phyloP scores from a whole-genome alignment of 306 rosid species.

The Clitoria ternatea region DNA sequence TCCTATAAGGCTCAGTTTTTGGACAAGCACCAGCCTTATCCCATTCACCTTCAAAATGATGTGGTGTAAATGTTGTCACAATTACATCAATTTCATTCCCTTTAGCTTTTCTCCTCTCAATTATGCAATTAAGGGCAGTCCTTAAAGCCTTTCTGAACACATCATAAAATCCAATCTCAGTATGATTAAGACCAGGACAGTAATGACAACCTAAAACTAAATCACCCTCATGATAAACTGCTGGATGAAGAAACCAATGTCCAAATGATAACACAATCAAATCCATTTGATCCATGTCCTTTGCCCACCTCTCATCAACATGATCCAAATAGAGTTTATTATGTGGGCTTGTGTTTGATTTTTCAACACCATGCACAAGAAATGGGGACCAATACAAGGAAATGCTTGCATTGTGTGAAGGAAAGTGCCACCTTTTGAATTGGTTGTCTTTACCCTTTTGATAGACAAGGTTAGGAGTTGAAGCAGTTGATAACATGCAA shows the following conservation, averaged over 20 bases:
- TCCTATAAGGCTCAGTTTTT: conserved; percentile 48
- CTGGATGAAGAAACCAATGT: conserved; percentile 89
- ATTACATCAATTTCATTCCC: conserved; percentile 41
- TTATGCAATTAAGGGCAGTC: conserved; percentile 46
- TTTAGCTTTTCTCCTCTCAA: conserved; percentile 37
- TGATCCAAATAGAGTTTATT: conserved; percentile 55
- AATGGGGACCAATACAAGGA: conserved; percentile 93
- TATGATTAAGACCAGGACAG: conserved; percentile 72
- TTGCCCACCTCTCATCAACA: conserved; percentile 67
- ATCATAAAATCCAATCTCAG: conserved; percentile 76
- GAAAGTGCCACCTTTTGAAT: conserved; percentile 62
- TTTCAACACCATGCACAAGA: conserved; percentile 72
- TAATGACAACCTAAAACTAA: conserved; percentile 73
- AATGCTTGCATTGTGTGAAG: conserved; percentile 47
- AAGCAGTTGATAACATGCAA: conserved; percentile 60
- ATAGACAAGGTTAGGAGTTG: conserved; percentile 55
- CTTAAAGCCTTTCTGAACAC: conserved; percentile 54
- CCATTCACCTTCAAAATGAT: conserved; percentile 96
- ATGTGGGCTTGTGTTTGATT: conserved; percentile 41
- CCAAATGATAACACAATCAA: conserved; percentile 69
- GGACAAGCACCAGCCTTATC: conserved; percentile 85
- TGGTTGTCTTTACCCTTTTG: conserved; percentile 43
- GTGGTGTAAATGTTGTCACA: conserved; percentile 79
- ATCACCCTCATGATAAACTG: conserved; percentile 60
- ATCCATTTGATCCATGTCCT: conserved; percentile 47